These are phyloP conservation scores for Coprinopsis strossmayeri DNA, from an alignment of 768 basidiomycete species.

Conservation along the genomic window DNA sequence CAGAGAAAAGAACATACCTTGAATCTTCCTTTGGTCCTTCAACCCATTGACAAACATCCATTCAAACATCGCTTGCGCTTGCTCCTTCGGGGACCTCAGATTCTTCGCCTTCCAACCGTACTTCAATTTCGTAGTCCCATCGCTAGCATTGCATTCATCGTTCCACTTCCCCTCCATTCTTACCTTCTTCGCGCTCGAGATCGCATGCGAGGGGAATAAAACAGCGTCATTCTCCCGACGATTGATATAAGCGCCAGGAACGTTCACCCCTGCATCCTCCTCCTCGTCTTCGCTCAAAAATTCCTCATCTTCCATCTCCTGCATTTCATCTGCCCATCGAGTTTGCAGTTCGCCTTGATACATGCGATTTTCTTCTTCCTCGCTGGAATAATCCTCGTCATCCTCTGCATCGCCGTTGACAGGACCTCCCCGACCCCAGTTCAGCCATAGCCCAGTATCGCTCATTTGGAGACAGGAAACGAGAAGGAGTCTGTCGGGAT, in stretches of 20 bases:
- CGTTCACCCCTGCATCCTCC: no score
- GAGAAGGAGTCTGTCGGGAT: conserved; percentile 20
- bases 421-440: conserved; percentile 25
- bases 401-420: not conserved
- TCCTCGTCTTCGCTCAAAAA: no score
- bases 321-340: no score
- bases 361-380: no score
- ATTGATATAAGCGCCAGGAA: no score
- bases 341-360: no score
- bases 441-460: conserved; percentile 44
- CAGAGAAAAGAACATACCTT: not conserved
- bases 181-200: no score
- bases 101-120: not conserved
- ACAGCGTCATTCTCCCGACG: no score
- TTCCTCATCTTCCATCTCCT: no score
- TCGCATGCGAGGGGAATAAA: no score
- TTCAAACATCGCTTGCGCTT: not conserved
- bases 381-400: not conserved
- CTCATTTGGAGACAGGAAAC: conserved; percentile 54
- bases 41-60: not conserved
- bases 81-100: not conserved
- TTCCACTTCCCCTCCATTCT: not conserved
- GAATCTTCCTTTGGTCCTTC: not conserved
- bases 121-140: not conserved
- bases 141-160: not conserved